Percentiles rank a stretch among this genome's conserved stretches.
These are phyloP conservation scores for Angophora floribunda DNA, from an alignment of 345 rosid genomes.

Conservation along the genomic window DNA sequence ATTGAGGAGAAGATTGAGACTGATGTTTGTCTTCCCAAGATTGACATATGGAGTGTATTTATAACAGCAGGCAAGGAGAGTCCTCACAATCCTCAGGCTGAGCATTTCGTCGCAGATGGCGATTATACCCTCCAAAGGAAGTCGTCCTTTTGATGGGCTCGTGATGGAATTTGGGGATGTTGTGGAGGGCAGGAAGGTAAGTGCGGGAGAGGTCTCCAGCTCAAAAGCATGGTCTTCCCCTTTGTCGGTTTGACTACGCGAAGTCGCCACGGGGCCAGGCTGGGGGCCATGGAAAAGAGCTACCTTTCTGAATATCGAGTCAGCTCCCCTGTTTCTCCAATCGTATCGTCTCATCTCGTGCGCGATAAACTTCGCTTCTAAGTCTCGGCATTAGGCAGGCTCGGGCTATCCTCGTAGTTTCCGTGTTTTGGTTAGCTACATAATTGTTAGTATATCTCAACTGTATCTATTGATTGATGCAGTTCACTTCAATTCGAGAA, in stretches of 20 bases:
- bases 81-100: neutral
- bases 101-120: neutral
- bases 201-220: neutral
- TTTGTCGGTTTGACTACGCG: neutral
- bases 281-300: neutral
- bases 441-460: neutral
- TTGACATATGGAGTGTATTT: neutral
- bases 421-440: neutral
- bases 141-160: neutral
- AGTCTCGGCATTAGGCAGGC: neutral
- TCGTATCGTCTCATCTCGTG: neutral
- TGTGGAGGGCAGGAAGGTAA: neutral
- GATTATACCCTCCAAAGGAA: neutral
- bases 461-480: neutral
- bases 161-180: neutral
- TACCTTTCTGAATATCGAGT: neutral
- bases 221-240: neutral
- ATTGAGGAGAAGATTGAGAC: neutral
- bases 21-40: neutral
- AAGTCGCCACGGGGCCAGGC: neutral
- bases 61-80: neutral
- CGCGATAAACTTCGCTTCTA: neutral
- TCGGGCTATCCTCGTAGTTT: neutral
- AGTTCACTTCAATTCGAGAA: rapidly evolving
- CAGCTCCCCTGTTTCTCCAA: neutral